Evolutionary conservation across 2,329 filamentous ascomycete genomes (phyloP).

Genomic region (Pseudogymnoascus sp.): DNA sequence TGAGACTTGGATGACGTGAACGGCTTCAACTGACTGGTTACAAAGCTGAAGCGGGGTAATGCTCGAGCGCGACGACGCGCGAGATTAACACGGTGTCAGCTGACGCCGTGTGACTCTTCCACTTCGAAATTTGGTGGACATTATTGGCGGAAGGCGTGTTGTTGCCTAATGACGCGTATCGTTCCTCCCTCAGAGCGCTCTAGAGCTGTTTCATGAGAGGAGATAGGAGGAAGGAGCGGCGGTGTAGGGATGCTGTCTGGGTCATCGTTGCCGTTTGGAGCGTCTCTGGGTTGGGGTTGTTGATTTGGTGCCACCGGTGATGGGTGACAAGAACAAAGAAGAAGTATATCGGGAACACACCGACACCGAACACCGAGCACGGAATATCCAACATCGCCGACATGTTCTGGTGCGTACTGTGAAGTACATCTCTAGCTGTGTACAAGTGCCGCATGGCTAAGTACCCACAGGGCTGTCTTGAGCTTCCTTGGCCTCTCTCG

Average conservation of each 20-base stretch:
- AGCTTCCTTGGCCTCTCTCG: neutral
- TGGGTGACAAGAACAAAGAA: too few relatives aligned
- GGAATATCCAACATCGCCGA: neutral
- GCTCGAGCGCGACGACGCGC: neutral
- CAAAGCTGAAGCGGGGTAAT: neutral
- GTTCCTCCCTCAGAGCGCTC: neutral
- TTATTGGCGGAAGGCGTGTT: neutral
- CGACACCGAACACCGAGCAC: neutral
- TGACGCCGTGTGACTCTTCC: neutral
- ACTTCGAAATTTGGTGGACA: neutral
- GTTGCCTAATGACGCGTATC: neutral
- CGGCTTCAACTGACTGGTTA: neutral
- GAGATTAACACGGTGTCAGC: neutral
- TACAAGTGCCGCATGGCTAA: neutral
- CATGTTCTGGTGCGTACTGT: neutral
- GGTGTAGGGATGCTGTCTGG: neutral
- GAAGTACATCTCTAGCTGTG: neutral
- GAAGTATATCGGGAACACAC: too few relatives aligned
- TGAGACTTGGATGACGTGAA: neutral
- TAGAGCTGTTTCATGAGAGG: neutral
- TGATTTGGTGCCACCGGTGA: neutral
- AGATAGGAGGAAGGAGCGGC: neutral
- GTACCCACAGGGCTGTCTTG: neutral
- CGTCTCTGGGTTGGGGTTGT: neutral
- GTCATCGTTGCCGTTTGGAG: neutral